Evolutionary conservation across 2,329 filamentous ascomycete species (phyloP).

Genomic region (Fusarium veterinarium): DNA sequence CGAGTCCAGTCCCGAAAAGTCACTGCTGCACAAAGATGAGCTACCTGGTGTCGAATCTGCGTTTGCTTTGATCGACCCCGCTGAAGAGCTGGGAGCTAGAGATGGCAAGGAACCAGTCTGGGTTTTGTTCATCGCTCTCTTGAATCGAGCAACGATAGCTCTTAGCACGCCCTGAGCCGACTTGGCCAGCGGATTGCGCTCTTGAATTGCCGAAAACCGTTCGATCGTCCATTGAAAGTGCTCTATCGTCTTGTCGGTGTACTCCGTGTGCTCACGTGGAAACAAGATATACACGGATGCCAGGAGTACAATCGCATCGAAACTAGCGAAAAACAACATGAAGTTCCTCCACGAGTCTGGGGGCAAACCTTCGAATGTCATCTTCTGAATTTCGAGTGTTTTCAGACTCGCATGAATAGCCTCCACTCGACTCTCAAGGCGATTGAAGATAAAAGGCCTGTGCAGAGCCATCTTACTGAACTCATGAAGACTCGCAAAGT

Average conservation of each 20-base stretch:
- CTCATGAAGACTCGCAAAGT: constrained; percentile 60
- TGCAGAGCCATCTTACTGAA: constrained; percentile 71
- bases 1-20: constrained; percentile 19
- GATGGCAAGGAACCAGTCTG: constrained; percentile 28
- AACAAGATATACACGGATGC: constrained; percentile 71
- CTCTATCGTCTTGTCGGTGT: constrained; percentile 60
- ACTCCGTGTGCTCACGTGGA: constrained; percentile 64
- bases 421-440: constrained; percentile 63
- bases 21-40: constrained; percentile 10
- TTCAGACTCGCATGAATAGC: constrained; percentile 66
- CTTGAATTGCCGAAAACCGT: constrained; percentile 67
- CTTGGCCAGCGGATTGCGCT: constrained; percentile 64
- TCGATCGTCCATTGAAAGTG: constrained; percentile 71
- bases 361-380: constrained; percentile 60
- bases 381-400: constrained; percentile 66
- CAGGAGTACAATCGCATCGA: constrained; percentile 71
- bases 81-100: constrained; percentile 1
- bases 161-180: constrained; percentile 66
- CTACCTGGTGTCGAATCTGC: constrained; percentile 29
- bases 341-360: constrained; percentile 64
- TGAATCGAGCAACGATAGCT: constrained; percentile 65
- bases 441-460: constrained; percentile 71
- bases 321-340: constrained; percentile 70
- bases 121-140: constrained; percentile 57
- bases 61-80: not conserved